Base-by-base conservation (phyloP, 2,329 filamentous ascomycete species). In the Alternaria triticimaculans region DNA sequence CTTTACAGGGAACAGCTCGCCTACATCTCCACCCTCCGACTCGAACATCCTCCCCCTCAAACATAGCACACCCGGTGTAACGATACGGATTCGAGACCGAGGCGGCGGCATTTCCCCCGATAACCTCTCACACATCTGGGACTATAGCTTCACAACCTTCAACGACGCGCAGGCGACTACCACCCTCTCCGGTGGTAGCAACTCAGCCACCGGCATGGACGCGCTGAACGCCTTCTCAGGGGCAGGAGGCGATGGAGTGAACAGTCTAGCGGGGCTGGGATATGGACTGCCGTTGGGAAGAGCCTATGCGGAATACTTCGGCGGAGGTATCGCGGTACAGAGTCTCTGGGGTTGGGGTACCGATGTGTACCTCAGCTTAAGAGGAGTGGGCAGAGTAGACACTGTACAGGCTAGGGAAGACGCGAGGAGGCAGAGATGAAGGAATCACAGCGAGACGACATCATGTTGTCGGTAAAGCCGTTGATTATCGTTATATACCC, bases 231-330 rank as follows among this genome's bases (percentile, higher is more conserved):
- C 90, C 5, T 90, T 97, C 53, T 90, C 92, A 2, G 87, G 87
- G 2, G 88, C 89, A 28, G 90, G 89, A 58, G 89, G 87, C 0
- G 92, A 92, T 55, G 87, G 88, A 1, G 94, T 91, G 76, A 95
- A 92, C 48, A 96, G 80, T 61, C 74, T 99, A 63, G 96, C 96
- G 0, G 96, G 96, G 0, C 81, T 99, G 53, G 96, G 96, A 1
- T 99, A 99, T 78, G 96, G 96, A 0, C 78, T 99, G 66, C 96
- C 96, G 2, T 82, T 99, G 21, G 94, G 94, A 57, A 87, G 96
- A 65, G 95, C 96, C 0, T 99, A 99, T 76, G 96, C 96, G 1
- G 95, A 99, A 83, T 99, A 98, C 75, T 99, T 99, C 84, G 96
- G 96, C 3, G 96, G 96, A 1, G 94, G 94, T 3, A 96, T 99